Evolutionary conservation across 805 yeast species (phyloP), one percentile per base, ranked within the genome.

Genomic region (Metschnikowia amazonensis): DNA sequence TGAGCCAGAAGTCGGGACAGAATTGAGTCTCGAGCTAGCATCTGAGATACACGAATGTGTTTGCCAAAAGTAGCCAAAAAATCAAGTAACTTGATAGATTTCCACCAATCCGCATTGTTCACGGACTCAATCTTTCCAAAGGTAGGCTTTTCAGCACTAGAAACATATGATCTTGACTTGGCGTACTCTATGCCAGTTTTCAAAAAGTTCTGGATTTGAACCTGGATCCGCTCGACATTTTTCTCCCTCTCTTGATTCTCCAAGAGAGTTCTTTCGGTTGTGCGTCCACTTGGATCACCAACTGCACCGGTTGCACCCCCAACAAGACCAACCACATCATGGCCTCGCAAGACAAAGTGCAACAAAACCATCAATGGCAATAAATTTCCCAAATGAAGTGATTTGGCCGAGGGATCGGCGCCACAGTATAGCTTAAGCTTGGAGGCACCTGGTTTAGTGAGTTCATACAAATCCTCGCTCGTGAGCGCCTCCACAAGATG

Each of bases 301-400:
- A 94, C 96, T 10, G 79, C 77, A 7, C 97, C 98, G 0, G 99
- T 94, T 5, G 98, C 99, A 20, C 95, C 96, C 16, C 96, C 96
- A 14, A 94, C 89, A 5, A 92, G 64, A 0, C 92, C 89, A 5
- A 83, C 80, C n/a, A 89, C 80, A 49, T 79, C 77, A 61, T 89
- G 96, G 1, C 99, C 99, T 28, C 94, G 70, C 27, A 89, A 65
- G 50, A 80, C 81, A 63, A 89, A 89, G 64, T 94, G 97, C 36
- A 94, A 68, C 36, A 92, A 66, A 1, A 88, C 79, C 83, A 94
- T 80, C 51, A 94, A 65, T 0, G 99, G 99, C 27, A 94, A 70
- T 43, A 94, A 67, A 57, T 94, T 94, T 2, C 99, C 99, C 53
- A 94, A 66, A 66, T 94, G 99, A 13, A 94, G 69, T 0, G 97